Conservation (phyloP, 306 rosid genomes). For the Gastrolobium villosum region DNA sequence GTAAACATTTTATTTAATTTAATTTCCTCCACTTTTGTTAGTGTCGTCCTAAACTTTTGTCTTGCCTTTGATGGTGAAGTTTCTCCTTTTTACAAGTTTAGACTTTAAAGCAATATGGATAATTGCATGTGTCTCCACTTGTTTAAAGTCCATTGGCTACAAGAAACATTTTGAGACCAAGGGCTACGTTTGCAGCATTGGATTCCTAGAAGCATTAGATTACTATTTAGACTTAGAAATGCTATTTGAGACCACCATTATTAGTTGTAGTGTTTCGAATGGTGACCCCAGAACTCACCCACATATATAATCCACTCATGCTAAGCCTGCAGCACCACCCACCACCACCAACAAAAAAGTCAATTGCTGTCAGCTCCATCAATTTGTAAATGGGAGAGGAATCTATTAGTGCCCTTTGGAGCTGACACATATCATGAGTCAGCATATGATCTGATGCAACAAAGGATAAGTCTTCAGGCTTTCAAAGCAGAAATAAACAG, state of each 20-base stretch:
- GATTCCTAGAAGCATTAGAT: constrained; percentile 63
- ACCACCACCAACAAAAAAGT: constrained; percentile 49
- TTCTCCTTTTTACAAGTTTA: constrained; percentile 42
- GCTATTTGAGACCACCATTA: constrained; percentile 40
- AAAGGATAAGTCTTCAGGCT: constrained; percentile 25
- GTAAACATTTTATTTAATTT: neutral
- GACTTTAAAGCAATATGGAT: constrained; percentile 37
- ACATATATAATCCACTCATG: constrained; percentile 6
- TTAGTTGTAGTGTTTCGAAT: constrained; percentile 48
- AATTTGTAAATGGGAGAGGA: constrained; percentile 43
- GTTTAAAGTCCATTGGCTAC: constrained; percentile 47
- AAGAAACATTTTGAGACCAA: constrained; percentile 22
- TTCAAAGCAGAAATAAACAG: constrained; percentile 25
- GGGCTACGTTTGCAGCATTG: constrained; percentile 47
- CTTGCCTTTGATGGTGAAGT: constrained; percentile 51
- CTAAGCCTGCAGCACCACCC: constrained; percentile 28
- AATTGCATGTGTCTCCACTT: constrained; percentile 46
- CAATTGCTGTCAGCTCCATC: constrained; percentile 42
- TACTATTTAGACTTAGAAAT: constrained; percentile 31
- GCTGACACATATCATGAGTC: constrained; percentile 40
- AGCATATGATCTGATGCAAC: constrained; percentile 38
- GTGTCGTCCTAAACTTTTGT: constrained; percentile 47
- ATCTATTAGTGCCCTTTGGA: constrained; percentile 45
- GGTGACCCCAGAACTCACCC: constrained; percentile 29
- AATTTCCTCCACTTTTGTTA: constrained; percentile 10